Evolutionary conservation across 257 asterid genomes (phyloP).

Genomic region (Nicotiana tomentosiformis): DNA sequence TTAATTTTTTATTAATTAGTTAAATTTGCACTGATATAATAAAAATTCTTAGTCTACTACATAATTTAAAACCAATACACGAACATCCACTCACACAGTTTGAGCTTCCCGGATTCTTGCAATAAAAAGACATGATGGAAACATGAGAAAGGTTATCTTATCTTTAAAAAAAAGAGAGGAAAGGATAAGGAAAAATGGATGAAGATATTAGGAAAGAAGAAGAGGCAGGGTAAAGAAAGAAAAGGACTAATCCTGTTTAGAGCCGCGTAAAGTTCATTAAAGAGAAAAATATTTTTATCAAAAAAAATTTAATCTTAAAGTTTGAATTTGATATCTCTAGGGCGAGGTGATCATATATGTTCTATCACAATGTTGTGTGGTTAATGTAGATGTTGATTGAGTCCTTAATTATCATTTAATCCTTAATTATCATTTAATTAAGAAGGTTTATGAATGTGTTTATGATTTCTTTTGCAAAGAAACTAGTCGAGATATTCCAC

Average conservation of each 20-base stretch:
- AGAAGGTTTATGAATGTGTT: not conserved
- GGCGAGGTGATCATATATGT: too few relatives aligned
- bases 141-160: not conserved
- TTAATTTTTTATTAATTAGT: not conserved
- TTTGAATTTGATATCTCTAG: too few relatives aligned
- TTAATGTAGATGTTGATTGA: too few relatives aligned
- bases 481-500: not conserved
- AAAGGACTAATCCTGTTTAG: not conserved
- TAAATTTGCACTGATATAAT: not conserved
- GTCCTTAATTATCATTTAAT: too few relatives aligned
- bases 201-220: not conserved
- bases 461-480: not conserved
- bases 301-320: too few relatives aligned
- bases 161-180: not conserved
- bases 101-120: not conserved
- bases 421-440: too few relatives aligned
- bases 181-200: too few relatives aligned
- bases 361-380: rapidly evolving
- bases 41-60: not conserved
- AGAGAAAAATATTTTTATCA: too few relatives aligned
- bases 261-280: too few relatives aligned
- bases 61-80: not conserved
- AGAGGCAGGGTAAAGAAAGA: not conserved
- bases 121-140: not conserved
- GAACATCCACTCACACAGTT: not conserved